Evolutionary conservation across 768 basidiomycete genomes (phyloP).

Genomic region (Pholiota conissans): DNA sequence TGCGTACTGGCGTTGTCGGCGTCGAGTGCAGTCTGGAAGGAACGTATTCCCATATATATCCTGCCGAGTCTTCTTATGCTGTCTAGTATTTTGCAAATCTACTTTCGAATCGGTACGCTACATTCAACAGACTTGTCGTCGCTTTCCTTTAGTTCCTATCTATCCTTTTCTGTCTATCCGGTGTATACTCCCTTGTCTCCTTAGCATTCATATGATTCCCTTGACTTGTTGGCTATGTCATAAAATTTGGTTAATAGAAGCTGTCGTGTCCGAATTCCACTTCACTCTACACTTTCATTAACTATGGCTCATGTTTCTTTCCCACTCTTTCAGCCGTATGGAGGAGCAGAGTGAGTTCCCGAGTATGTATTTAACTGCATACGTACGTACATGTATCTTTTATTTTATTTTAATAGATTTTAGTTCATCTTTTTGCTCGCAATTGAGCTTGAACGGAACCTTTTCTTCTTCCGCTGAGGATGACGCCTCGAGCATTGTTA

Average conservation of each 20-base stretch:
- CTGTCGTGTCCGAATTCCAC: background rate
- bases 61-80: constrained; percentile 11
- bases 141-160: constrained; percentile 14
- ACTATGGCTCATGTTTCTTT: background rate
- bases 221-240: constrained; percentile 14
- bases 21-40: constrained; percentile 14
- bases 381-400: background rate
- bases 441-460: background rate
- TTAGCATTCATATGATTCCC: constrained; percentile 7
- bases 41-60: constrained; percentile 22
- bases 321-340: background rate
- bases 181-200: constrained; percentile 14
- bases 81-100: constrained; percentile 15
- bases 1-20: constrained; percentile 22
- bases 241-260: constrained; percentile 10
- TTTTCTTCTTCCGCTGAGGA: background rate
- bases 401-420: background rate
- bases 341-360: background rate
- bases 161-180: constrained; percentile 12
- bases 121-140: constrained; percentile 11
- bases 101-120: constrained; percentile 12
- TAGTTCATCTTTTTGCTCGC: background rate
- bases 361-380: background rate
- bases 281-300: background rate
- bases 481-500: background rate